A percentile compares a stretch with the other conserved stretches of the same genome.
phyloP scores from a whole-genome alignment of 1,139 yeast species.

The Taphrina sp. region DNA sequence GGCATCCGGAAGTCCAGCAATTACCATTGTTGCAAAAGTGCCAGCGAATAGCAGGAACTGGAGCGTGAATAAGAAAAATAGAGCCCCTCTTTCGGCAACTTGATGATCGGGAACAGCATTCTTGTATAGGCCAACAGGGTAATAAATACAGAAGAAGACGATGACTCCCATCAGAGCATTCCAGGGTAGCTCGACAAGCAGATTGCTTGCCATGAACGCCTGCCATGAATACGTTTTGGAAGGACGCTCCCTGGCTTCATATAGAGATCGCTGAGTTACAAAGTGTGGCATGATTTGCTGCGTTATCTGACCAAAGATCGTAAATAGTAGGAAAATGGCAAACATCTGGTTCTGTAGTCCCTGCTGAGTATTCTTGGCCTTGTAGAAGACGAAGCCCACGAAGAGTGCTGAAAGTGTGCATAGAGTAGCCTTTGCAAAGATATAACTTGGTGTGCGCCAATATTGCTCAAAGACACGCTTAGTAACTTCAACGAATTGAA shows the following conservation, averaged over 20 bases:
- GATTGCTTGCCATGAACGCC: slow-evolving; percentile 60
- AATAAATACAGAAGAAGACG: slow-evolving; percentile 73
- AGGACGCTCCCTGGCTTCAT: slow-evolving; percentile 90
- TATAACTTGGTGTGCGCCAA: slow-evolving; percentile 63
- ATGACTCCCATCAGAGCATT: slow-evolving; percentile 63
- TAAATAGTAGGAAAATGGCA: slow-evolving; percentile 65
- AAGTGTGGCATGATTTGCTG: slow-evolving; percentile 75
- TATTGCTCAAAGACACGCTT: slow-evolving; percentile 56
- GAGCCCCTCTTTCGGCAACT: slow-evolving; percentile 48
- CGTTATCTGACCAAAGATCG: slow-evolving; percentile 60
- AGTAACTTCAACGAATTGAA: slow-evolving; percentile 53
- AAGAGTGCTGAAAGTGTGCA: slow-evolving; percentile 55
- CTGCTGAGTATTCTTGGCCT: slow-evolving; percentile 57
- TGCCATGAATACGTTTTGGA: slow-evolving; percentile 64
- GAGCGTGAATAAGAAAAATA: slow-evolving; percentile 45
- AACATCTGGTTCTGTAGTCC: slow-evolving; percentile 53
- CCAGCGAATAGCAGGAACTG: slow-evolving; percentile 55
- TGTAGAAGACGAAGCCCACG: slow-evolving; percentile 73
- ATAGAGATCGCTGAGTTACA: slow-evolving; percentile 69
- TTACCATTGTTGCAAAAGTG: slow-evolving; percentile 59
- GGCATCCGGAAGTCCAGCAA: slow-evolving; percentile 57
- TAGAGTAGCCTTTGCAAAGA: slow-evolving; percentile 57
- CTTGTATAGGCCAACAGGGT: slow-evolving; percentile 67
- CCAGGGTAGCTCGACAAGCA: slow-evolving; percentile 75
- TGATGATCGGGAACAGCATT: slow-evolving; percentile 49